These are phyloP conservation scores for Schizopora paradoxa DNA, from an alignment of 1,284 basidiomycete genomes.

Conservation along the genomic window DNA sequence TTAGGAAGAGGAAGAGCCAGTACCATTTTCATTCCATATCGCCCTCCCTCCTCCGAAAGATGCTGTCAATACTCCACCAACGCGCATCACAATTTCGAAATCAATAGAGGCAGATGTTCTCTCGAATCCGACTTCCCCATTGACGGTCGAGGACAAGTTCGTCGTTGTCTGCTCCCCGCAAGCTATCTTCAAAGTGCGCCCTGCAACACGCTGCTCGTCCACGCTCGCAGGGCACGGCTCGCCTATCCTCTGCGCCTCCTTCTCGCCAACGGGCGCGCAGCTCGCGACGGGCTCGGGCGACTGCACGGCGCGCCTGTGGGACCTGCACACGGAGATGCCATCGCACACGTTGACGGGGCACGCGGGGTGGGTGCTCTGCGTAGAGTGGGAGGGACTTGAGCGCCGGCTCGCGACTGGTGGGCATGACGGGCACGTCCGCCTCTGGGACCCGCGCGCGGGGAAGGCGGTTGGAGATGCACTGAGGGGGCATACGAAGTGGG, in stretches of 20 bases:
- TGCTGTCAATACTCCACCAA: slow-evolving; percentile 51
- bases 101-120: slow-evolving; percentile 80
- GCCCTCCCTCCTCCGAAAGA: slow-evolving; percentile 50
- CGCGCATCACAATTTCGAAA: slow-evolving; percentile 73
- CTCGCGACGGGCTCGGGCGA: slow-evolving; percentile 96
- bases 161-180: slow-evolving; percentile 89
- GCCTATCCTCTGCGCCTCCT: slow-evolving; percentile 92
- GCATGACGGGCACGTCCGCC: slow-evolving; percentile 80
- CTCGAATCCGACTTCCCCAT: slow-evolving; percentile 60
- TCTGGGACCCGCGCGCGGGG: slow-evolving; percentile 91
- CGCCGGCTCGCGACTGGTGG: slow-evolving; percentile 88
- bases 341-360: slow-evolving; percentile 87
- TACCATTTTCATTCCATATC: slow-evolving; percentile 87
- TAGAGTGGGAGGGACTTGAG: slow-evolving; percentile 95
- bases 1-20: slow-evolving; percentile 73
- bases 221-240: slow-evolving; percentile 89
- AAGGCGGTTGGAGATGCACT: slow-evolving; percentile 80
- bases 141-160: slow-evolving; percentile 84
- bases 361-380: slow-evolving; percentile 92
- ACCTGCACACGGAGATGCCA: slow-evolving; percentile 90
- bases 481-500: slow-evolving; percentile 94
- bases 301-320: slow-evolving; percentile 90
- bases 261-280: slow-evolving; percentile 87
- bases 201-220: slow-evolving; percentile 89
- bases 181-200: slow-evolving; percentile 92